Percentiles rank a stretch among this genome's conserved stretches.
phyloP scores from a whole-genome alignment of 2,329 filamentous ascomycete species.

The Fusarium torreyae region DNA sequence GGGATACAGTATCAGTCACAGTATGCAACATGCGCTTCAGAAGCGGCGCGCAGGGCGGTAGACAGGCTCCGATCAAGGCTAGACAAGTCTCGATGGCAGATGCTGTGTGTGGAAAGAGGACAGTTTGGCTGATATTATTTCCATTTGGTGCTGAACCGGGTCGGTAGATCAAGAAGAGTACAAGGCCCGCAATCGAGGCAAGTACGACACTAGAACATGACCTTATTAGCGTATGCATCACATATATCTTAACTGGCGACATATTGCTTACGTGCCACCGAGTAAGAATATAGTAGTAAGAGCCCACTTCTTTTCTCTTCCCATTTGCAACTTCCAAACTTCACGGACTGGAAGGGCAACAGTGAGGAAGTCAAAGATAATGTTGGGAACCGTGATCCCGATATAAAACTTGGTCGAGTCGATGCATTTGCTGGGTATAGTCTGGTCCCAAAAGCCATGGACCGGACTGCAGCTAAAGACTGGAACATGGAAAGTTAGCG shows the following conservation, averaged over 20 bases:
- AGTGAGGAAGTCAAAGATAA: constrained; percentile 15
- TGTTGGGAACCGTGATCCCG: constrained; percentile 21
- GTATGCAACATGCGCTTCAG: constrained; percentile 33
- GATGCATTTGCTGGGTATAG: constrained; percentile 19
- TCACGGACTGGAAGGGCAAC: constrained; percentile 10
- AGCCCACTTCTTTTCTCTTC: constrained; percentile 22
- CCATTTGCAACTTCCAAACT: constrained; percentile 24
- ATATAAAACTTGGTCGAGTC: constrained; percentile 14
- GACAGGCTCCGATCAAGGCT: constrained; percentile 19
- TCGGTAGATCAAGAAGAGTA: constrained; percentile 16
- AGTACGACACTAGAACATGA: constrained; percentile 14
- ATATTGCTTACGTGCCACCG: constrained; percentile 9
- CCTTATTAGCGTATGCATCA: neutral
- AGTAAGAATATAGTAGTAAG: constrained; percentile 21
- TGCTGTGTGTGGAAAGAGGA: constrained; percentile 17
- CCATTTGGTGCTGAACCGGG: constrained; percentile 3
- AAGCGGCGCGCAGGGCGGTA: constrained; percentile 19
- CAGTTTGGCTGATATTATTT: constrained; percentile 15
- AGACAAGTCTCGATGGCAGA: constrained; percentile 44
- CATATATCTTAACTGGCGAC: neutral
- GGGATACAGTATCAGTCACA: neutral
- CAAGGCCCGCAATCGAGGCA: constrained; percentile 12
- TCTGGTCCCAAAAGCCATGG: constrained; percentile 10
- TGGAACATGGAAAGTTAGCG: neutral
- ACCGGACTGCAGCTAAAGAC: constrained; percentile 18